Evolutionary conservation across 495 filamentous ascomycete species (phyloP), one percentile per base, ranked within the genome.

Genomic region (Penicillium alfredii): DNA sequence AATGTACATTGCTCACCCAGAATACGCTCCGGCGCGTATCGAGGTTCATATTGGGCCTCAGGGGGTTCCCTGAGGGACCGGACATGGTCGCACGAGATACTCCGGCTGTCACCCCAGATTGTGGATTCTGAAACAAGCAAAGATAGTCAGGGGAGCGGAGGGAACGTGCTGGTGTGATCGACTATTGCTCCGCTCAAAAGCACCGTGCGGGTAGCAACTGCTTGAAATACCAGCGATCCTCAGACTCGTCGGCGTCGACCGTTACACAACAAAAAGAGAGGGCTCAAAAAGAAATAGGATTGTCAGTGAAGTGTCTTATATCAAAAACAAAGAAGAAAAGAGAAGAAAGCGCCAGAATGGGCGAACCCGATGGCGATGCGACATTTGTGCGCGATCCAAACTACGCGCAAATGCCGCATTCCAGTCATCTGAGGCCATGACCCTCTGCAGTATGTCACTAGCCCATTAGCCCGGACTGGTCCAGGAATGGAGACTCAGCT

Each of bases 1-100:
- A 75, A 38, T 73, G 70, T 11, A 75, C 60, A 34, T 75, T 75
- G 42, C 61, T 63, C 31, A 73, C 61, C 24, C 70, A 61, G 26
- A 71, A 61, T 7, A 60, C 61, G 38, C 67, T 72, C 38, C 34
- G 47, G 25, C 44, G 41, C 1, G 21, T 30, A 20, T 37, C 26
- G 8, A 13, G n/a, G 1, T 42, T 33, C 16, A 30, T 30, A 15
- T 45, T 47, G 3, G 35, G 22, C 10, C 27, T 24, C 17, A 9
- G 32, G 8, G 40, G 33, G 26, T 34, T 47, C 21, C 38, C 37
- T 7, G 15, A 4, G n/a, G 15, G 6, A 6, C 44, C 24, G 22
- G 36, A 41, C 46, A 53, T 53, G 35, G 34, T 40, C 19, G 19
- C 23, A 17, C 9, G 16, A 30, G 3, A 24, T 32, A n/a, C 9